Percentiles rank a stretch among this genome's conserved stretches.
phyloP scores from a whole-genome alignment of 1,284 basidiomycete genomes.

The Phaffia rhodozyma region DNA sequence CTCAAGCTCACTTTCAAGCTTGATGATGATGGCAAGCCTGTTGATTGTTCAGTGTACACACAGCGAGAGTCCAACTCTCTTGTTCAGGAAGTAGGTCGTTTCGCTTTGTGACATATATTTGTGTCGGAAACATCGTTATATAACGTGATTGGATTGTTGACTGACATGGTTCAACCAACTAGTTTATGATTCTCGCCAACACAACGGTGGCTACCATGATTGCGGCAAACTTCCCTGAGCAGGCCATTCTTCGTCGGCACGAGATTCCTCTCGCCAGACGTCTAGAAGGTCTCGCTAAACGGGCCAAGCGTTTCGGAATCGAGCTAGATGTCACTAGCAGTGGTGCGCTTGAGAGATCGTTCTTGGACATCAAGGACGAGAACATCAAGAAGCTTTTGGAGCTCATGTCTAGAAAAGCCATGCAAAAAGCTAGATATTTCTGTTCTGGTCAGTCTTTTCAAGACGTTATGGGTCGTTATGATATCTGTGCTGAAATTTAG shows the following conservation, averaged over 20 bases:
- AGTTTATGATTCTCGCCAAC: conserved; percentile 93
- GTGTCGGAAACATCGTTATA: neutral
- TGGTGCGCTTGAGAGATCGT: conserved; percentile 70
- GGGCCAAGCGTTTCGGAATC: conserved; percentile 71
- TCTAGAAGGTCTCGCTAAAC: conserved; percentile 60
- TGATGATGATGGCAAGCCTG: conserved; percentile 69
- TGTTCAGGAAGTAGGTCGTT: conserved; percentile 65
- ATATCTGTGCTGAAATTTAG: too few species aligned
- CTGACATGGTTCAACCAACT: neutral
- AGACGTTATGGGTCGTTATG: too few species aligned
- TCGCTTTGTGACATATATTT: conserved; percentile 7
- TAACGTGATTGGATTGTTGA: neutral
- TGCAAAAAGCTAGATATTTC: conserved; percentile 90
- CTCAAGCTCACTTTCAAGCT: conserved; percentile 65
- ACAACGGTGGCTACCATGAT: conserved; percentile 82
- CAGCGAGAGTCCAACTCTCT: conserved; percentile 63
- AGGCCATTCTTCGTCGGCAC: conserved; percentile 85
- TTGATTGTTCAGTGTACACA: conserved; percentile 59
- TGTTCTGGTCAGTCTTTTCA: conserved; percentile 44
- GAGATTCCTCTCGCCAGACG: conserved; percentile 85
- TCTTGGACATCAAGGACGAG: conserved; percentile 59
- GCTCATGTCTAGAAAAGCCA: conserved; percentile 73
- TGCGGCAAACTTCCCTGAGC: conserved; percentile 85
- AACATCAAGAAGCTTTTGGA: conserved; percentile 62
- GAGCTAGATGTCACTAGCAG: conserved; percentile 68